Percentiles rank a stretch among this genome's conserved stretches.
Conservation (phyloP, 164 flowering plant species). For the Litsea cubeba region DNA sequence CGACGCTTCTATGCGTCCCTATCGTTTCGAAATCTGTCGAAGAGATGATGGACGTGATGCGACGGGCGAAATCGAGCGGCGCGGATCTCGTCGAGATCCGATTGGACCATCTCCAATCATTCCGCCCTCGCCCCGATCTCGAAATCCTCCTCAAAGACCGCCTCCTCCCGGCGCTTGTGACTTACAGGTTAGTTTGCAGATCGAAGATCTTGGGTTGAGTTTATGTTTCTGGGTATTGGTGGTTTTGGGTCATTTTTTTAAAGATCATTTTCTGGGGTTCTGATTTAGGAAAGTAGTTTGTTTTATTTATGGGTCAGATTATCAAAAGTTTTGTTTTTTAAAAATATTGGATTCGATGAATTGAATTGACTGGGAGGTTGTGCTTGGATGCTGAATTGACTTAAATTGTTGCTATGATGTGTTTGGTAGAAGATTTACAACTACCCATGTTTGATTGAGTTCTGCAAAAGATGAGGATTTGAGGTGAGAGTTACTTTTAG, state of each 20-base stretch:
- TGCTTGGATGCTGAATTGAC: not conserved
- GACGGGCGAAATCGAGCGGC: slow-evolving; percentile 41
- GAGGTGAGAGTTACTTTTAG: no score
- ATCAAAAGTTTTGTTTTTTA: not conserved
- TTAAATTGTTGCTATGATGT: not conserved
- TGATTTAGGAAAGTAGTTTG: no score
- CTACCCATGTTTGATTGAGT: no score
- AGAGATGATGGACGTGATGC: slow-evolving; percentile 41
- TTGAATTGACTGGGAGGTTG: not conserved
- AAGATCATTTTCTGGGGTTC: no score
- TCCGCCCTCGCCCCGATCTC: slow-evolving; percentile 39
- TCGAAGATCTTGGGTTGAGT: no score
- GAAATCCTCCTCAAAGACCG: slow-evolving; percentile 26
- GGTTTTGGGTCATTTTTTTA: no score
- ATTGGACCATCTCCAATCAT: slow-evolving; percentile 33
- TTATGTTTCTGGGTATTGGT: no score
- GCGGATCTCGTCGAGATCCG: slow-evolving; percentile 63
- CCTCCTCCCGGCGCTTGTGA: slow-evolving; percentile 33
- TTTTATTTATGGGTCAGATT: not conserved
- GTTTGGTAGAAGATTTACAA: no score
- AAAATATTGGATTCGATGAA: not conserved
- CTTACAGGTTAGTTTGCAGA: slow-evolving; percentile 26
- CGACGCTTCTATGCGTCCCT: slow-evolving; percentile 47
- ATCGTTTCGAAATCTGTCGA: slow-evolving; percentile 43
- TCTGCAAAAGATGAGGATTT: no score